phyloP scores from a whole-genome alignment of 129 eudicot genomes.

The Flaveria ramosissima region DNA sequence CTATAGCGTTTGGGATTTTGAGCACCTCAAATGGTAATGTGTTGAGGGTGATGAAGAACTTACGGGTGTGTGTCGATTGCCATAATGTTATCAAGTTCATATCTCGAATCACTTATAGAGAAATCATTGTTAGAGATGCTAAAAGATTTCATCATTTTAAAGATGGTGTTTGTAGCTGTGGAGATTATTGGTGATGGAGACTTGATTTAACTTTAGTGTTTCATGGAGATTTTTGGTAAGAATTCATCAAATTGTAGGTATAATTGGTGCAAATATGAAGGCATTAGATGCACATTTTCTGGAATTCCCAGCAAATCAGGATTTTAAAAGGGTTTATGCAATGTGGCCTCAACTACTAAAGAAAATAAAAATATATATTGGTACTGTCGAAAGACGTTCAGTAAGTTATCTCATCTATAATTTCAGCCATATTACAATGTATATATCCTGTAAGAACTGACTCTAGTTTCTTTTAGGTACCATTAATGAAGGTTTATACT shows the following conservation, averaged over 20 bases:
- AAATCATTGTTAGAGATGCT: slow-evolving; percentile 56
- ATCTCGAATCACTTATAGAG: slow-evolving; percentile 35
- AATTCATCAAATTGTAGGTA: background rate
- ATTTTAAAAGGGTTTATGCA: slow-evolving; percentile 6
- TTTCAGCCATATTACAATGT: background rate
- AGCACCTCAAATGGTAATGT: slow-evolving; percentile 33
- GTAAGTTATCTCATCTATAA: background rate
- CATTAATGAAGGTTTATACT: background rate
- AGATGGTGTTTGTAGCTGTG: slow-evolving; percentile 56
- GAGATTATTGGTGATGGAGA: slow-evolving; percentile 51
- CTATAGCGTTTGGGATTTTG: slow-evolving; percentile 56
- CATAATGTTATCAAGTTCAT: slow-evolving; percentile 58
- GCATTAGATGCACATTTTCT: background rate
- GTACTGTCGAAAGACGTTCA: background rate
- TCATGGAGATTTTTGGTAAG: background rate
- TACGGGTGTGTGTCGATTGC: slow-evolving; percentile 65
- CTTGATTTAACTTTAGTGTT: background rate
- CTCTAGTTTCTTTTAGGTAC: background rate
- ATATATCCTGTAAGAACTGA: background rate
- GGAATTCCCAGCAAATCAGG: background rate
- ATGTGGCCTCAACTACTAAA: background rate
- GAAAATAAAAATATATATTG: background rate
- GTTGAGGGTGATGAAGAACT: slow-evolving; percentile 58
- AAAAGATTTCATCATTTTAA: slow-evolving; percentile 54
- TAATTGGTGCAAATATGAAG: background rate